A percentile compares a stretch with the other conserved stretches of the same genome.
Conservation (phyloP, 176 grass and related monocot species). For the Carex kokanica region DNA sequence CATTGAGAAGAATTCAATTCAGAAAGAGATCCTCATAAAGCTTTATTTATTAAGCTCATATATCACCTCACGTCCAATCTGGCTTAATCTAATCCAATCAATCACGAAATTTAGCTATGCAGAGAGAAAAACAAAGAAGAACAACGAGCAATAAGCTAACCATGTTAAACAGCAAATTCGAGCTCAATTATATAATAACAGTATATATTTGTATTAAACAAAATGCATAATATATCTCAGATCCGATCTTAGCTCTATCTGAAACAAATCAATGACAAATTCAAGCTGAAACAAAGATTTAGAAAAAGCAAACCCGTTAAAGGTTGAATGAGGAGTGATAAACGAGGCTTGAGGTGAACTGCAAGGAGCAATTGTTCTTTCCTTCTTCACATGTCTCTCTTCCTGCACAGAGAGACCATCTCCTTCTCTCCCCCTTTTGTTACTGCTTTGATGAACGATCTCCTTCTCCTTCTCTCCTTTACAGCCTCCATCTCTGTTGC, state of each 20-base stretch:
- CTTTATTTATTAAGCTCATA: constrained; percentile 2
- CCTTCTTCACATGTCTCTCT: constrained; percentile 35
- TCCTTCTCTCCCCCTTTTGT: constrained; percentile 16
- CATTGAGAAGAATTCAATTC: not conserved
- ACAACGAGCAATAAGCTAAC: not conserved
- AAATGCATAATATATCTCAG: not conserved
- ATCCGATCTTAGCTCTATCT: constrained; percentile 8
- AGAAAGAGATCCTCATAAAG: not conserved
- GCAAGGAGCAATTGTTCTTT: constrained; percentile 32
- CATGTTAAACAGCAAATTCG: not conserved
- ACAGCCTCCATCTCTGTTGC: constrained; percentile 17
- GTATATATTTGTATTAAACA: not conserved
- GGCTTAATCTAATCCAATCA: not conserved
- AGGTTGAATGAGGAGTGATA: constrained; percentile 42
- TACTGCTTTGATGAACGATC: not conserved
- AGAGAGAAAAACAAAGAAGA: not conserved
- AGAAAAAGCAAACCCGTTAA: constrained; percentile 44
- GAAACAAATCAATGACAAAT: not conserved
- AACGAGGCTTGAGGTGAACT: constrained; percentile 34
- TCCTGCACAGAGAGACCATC: constrained; percentile 22
- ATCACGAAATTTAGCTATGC: not conserved
- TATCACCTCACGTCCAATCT: constrained; percentile 7
- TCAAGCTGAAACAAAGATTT: not conserved
- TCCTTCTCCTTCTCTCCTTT: constrained; percentile 40
- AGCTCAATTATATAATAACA: constrained; percentile 9